Percentiles rank a stretch among this genome's conserved stretches.
phyloP scores from a whole-genome alignment of 139 green algal species.

The Chlamydomonas eustigma region DNA sequence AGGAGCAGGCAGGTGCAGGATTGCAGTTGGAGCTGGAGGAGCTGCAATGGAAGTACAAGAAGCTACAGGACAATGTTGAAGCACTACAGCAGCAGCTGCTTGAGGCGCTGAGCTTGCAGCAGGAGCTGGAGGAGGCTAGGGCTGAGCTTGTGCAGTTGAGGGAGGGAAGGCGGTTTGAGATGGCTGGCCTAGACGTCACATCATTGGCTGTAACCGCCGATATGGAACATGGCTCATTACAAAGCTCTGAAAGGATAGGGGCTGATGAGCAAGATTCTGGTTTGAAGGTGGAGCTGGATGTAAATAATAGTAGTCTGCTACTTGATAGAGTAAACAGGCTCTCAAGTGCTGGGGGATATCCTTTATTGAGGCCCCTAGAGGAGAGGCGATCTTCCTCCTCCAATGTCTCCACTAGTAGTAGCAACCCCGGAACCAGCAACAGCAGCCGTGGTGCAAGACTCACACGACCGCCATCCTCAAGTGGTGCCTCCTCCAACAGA shows the following conservation, averaged over 20 bases:
- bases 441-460: background rate
- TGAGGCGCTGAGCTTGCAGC: background rate
- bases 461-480: no score
- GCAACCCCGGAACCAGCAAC: background rate
- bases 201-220: no score
- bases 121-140: background rate
- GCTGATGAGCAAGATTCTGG: background rate
- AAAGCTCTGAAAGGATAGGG: background rate
- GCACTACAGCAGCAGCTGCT: background rate
- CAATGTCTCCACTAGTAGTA: no score
- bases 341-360: no score
- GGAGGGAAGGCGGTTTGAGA: background rate
- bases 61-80: background rate
- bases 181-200: background rate
- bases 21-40: background rate
- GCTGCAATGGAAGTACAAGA: background rate
- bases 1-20: background rate
- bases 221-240: no score
- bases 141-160: background rate
- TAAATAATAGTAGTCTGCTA: no score
- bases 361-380: no score
- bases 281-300: background rate
- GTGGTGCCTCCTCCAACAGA: background rate
- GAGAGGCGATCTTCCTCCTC: no score
- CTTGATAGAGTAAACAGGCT: no score